Base-by-base conservation (phyloP, 225 moss, liverwort and hornwort species). In the Bryoerythrophyllum caledonicum region DNA sequence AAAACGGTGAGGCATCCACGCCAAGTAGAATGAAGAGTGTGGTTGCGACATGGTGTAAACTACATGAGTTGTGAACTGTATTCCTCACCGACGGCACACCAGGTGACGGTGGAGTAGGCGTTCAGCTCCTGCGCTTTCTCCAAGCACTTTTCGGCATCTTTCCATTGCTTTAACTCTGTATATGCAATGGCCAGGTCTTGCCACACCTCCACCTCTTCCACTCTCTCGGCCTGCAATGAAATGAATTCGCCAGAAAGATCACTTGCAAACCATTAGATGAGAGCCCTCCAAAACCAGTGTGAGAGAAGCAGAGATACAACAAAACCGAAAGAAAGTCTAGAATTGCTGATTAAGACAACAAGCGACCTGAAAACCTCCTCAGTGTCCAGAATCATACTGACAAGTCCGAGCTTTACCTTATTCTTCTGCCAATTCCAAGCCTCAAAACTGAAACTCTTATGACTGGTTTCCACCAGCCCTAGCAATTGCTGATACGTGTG, bases 171-270 rank as follows among this genome's bases (percentile, higher is more conserved):
- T 77, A 96, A 79, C 65, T 86, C 84, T 67, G 87, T 96, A 75
- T 96, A 96, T 48, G 92, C 90, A 72, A 73, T 79, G 74, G 96
- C 92, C 75, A 96, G 78, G 28, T 88, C 94, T 83, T 96, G 94
- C 96, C 96, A 96, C 19, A 96, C 94, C 78, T 96, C 94, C 27
- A 90, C 90, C 87, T 94, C 87, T 80, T 94, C 92, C 61, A 96
- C 91, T 78, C 60, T 82, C 71, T 84, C 86, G 70, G 66, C 72
- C 92, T 96, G 87, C n/a, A 72, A 46, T 70, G 70, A 28, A 75
- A 38, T 44, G 34, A 60, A 53, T 17, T 65, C 60, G 54, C 62
- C 13, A 38, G 37, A 48, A 56, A 46, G 55, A 54, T 37, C 30
- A 60, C 28, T n/a, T n/a, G n/a, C n/a, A n/a, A n/a, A n/a, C n/a